Conservation (phyloP, 257 asterid genomes). For the Mitragyna speciosa region DNA sequence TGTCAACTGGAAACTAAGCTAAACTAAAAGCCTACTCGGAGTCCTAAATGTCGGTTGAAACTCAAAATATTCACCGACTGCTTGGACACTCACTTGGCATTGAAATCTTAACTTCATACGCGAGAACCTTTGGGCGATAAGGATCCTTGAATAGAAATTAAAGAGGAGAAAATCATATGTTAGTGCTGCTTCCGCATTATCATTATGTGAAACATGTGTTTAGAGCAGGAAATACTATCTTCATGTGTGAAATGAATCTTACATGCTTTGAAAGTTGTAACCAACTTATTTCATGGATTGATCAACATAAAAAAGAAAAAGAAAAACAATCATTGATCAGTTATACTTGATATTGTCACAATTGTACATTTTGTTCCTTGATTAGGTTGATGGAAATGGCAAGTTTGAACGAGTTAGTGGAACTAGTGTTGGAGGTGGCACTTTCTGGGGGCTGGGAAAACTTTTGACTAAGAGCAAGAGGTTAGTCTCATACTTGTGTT, state of each 20-base stretch:
- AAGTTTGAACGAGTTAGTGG: constrained; percentile 90
- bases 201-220: neutral
- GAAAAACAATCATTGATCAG: neutral
- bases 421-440: constrained; percentile 97
- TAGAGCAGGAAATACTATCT: neutral
- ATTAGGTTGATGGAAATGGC: constrained; percentile 80
- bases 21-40: too few species aligned
- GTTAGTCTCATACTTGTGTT: constrained; percentile 36
- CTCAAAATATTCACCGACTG: neutral
- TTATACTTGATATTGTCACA: neutral
- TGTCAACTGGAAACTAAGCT: neutral
- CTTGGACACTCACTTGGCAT: neutral
- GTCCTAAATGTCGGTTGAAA: neutral
- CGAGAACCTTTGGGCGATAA: neutral
- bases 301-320: too few species aligned
- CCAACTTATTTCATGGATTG: neutral
- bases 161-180: neutral
- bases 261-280: neutral
- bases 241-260: neutral
- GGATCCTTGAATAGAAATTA: neutral
- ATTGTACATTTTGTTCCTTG: neutral
- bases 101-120: neutral
- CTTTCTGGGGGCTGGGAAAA: constrained; percentile 95
- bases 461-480: constrained; percentile 91
- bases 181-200: neutral